Base-by-base conservation (phyloP, 164 flowering plant genomes). In the Berberis vulgaris region DNA sequence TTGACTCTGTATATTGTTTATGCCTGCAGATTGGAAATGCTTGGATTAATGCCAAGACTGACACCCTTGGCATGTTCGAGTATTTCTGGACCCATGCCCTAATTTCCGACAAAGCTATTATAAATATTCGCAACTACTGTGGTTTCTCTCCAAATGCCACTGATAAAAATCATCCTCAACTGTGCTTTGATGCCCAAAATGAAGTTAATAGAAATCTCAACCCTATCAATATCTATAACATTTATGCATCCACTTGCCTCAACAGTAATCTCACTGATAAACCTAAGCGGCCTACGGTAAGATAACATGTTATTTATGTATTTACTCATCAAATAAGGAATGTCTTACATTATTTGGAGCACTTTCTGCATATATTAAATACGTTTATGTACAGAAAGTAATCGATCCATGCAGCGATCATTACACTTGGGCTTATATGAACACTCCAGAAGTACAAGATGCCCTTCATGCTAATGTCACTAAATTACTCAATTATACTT, bases 21-120 rank as follows among this genome's bases (percentile, higher is more conserved):
- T 63, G 13, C 11, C 43, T 74, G 74, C 81, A 89, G 97, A 83
- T 90, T 56, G 97, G 97, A 7, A 90, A 90, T 73, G 89, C 87
- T 6, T 83, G 72, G 68, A 78, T 87, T 57, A 72, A 90, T 54
- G 83, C 81, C 41, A 81, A 80, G 39, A 81, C 88, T 0, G 95
- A 90, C 56, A 0, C 1, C 0, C 49, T 0, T n/a, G 97, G 95
- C 13, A 79, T 78, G 85, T 80, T 65, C 46, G 95, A 86, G 47
- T 65, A 65, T 59, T 76, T 83, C 38, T 82, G 69, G 72, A 71
- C 64, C 5, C 97, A 89, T 54, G 94, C 94, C 10, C 62, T 87
- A 1, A 70, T 78, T 5, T 81, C 94, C 0, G 82, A 80, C 10
- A 72, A 81, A 52, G 11, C 69, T 2, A 52, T 13, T 0, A 0